These are phyloP conservation scores for Akanthomyces dipterigenus DNA, from an alignment of 2,329 filamentous ascomycete species.

Conservation along the genomic window DNA sequence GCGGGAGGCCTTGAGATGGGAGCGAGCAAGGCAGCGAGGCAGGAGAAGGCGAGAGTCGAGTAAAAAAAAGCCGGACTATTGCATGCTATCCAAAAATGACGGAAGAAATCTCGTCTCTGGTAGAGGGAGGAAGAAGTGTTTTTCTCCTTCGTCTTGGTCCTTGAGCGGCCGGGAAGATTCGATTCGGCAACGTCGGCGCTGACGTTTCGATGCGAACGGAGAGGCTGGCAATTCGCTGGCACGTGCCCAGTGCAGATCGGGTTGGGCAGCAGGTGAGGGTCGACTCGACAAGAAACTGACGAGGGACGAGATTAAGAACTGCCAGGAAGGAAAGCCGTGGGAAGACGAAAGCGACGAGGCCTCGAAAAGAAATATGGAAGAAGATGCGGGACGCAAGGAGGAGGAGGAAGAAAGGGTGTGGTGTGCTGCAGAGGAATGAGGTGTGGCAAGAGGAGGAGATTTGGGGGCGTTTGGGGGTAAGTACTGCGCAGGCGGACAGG, in stretches of 20 bases:
- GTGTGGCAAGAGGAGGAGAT: slow-evolving; percentile 15
- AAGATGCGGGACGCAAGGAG: slow-evolving; percentile 17
- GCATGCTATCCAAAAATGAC: slow-evolving; percentile 13
- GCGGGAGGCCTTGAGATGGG: not conserved
- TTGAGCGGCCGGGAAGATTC: not conserved
- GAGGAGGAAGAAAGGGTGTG: slow-evolving; percentile 21
- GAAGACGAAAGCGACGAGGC: slow-evolving; percentile 7
- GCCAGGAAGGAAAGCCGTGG: not conserved
- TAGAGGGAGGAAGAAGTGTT: not conserved
- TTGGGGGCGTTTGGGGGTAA: not conserved
- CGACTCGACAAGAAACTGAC: not conserved
- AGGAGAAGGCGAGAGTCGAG: not conserved
- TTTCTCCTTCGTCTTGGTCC: not conserved
- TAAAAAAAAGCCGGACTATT: slow-evolving; percentile 1
- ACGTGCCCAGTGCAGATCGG: slow-evolving; percentile 6
- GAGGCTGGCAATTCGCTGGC: slow-evolving; percentile 1
- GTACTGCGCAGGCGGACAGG: not conserved
- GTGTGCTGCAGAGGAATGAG: slow-evolving; percentile 18
- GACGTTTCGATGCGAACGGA: not conserved
- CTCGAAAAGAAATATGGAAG: slow-evolving; percentile 13
- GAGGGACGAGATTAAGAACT: not conserved
- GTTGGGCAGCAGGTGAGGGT: not conserved
- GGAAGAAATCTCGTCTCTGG: not conserved
- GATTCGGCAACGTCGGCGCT: not conserved
- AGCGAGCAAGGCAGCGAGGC: not conserved